Evolutionary conservation across 192 early-diverging fungal species (phyloP), one percentile per base, ranked within the genome.

Genomic region (Haplosporangium gracile): DNA sequence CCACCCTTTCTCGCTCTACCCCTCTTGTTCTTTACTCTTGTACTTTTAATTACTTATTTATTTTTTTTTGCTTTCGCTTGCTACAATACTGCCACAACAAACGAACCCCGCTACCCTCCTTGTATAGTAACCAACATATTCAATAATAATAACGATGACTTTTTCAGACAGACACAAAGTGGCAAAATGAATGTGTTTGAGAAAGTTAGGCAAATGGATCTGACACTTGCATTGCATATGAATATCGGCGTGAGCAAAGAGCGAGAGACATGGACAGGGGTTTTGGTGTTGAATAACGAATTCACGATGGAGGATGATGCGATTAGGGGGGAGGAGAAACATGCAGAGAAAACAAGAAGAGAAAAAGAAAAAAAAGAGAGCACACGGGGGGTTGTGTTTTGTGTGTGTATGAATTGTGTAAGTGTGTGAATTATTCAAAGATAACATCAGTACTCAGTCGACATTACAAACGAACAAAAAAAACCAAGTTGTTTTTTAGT

Each of bases 51-150:
- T 65, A 0, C 29, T 13, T 13, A 10, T 29, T 32, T 65, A 15
- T 34, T 65, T 10, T 32, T 32, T 65, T 15, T 65, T 65, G 2
- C 55, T 65, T 65, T 65, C 60, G 60, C 60, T 65, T 65, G 60
- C 60, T 65, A 65, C 60, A 65, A 65, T 65, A 65, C 60, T 65
- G 60, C 60, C 29, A 65, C 60, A 65, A 65, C 60, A 65, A 65
- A 65, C 60, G 60, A 65, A 65, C 3, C 9, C 49, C 18, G 0
- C 20, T 51, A 51, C 60, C 53, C 53, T 18, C n/a, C 60, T 65
- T 65, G 60, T 65, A 65, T 65, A 65, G 60, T 65, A 65, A 65
- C 29, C 60, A 32, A 57, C 26, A 65, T 24, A 60, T 32, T 2
- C 49, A 65, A 32, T 65, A 65, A 65, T 65, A 65, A 65, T 65